Evolutionary conservation across 345 rosid species (phyloP), one percentile per base, ranked within the genome.

Genomic region (Arabis hirsuta): DNA sequence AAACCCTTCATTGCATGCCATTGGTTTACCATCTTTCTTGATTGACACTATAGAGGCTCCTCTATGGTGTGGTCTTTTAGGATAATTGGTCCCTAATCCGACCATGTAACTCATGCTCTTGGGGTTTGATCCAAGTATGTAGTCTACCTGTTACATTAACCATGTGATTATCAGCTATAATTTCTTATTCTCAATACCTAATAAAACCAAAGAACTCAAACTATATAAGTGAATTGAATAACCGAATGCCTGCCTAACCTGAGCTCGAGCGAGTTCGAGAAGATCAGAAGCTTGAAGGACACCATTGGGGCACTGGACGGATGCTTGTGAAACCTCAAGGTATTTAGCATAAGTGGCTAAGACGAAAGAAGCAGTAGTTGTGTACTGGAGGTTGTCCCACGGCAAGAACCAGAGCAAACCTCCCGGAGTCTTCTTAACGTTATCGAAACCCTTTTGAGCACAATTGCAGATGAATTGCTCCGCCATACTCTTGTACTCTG

Each of bases 101-200:
- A 95, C 99, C 98, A 95, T 95, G 80, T 91, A 95, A 54, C 96
- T 91, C 87, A 90, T 87, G 64, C 76, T 83, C 65, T 81, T 79
- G 5, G 97, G 94, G 80, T 95, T 95, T 53, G 91, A 88, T 10
- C 99, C 99, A 13, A 95, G 83, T 52, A 95, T 65, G 62, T 95
- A 91, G 78, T 95, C 99, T 74, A 88, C 96, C 82, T 85, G 81
- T 57, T 73, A 44, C 70, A 78, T 47, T 7, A 24, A 53, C 47
- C 55, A 44, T 53, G 19, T 54, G 29, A 2, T 14, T 65, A 24
- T 31, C 27, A 64, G 16, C 4, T n/a, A 2, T 29, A 29, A 47
- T 6, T 12, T 14, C 26, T 12, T 2, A 7, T 73, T 45, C 67
- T 79, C 53, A 78, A 83, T 54, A 81, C 52, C 43, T 54, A 29